Evolutionary conservation across 1,284 basidiomycete species (phyloP), one percentile per base, ranked within the genome.

Genomic region (Somion occarium): DNA sequence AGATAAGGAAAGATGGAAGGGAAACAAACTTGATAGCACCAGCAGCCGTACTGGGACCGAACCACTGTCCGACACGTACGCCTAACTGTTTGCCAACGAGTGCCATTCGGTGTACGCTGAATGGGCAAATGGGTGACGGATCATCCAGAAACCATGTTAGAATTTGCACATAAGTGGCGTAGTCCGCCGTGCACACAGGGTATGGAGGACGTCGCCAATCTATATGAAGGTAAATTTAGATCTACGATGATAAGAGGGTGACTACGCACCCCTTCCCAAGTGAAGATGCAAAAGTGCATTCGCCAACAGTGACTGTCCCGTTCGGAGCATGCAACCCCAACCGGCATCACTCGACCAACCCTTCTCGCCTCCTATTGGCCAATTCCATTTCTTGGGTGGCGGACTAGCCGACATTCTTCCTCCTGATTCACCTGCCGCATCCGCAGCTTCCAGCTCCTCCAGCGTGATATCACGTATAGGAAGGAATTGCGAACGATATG

Each of bases 271-370:
- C 71, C 93, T 76, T 2, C 93, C 92, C 0, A 97, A 74, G 69
- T 96, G 91, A 3, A 91, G 70, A 64, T 88, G 82, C 13, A 95
- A 68, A 20, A 98, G 73, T 0, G 94, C 85, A 60, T 95, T 98
- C 3, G 93, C 96, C 15, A 99, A 74, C 55, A 99, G 65, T 60
- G 89, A 91, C 71, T 98, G 96, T 0, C 94, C 95, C 0, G 96
- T 98, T 22, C 96, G 73, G 24, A 98, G 69, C 96, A 99, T 98
- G 68, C 96, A 99, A 0, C 96, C 96, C 96, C 96, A 99, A 0
- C 96, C 96, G 0, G 92, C 77, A 73, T 99, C 96, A 58, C 82
- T 91, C n/a, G 87, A 92, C 80, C 93, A 87, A 0, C 88, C 88
- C 60, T 85, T 86, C 63, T 91, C 88, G 0, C 78, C 79, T 1